Conservation (phyloP, 2,329 filamentous ascomycete species). For the Ciborinia camelliae region DNA sequence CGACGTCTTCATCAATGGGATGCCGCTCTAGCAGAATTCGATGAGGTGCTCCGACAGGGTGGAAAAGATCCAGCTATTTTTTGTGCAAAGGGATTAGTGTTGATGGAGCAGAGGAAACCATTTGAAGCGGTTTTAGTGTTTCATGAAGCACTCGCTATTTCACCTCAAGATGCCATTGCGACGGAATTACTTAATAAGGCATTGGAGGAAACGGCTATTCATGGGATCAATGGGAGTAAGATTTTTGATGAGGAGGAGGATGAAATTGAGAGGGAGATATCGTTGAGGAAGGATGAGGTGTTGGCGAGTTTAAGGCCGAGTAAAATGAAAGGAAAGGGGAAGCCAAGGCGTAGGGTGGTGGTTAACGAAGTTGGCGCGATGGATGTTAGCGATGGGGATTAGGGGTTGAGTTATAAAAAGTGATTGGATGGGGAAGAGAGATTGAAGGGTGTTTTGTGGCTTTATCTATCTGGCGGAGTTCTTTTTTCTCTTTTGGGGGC, state of each 20-base stretch:
- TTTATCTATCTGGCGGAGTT: background rate
- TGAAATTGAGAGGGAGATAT: slow-evolving; percentile 54
- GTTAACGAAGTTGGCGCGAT: slow-evolving; percentile 46
- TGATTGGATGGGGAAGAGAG: too few species aligned
- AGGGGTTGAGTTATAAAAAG: slow-evolving; percentile 7
- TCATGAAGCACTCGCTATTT: slow-evolving; percentile 78
- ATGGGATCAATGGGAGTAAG: slow-evolving; percentile 27
- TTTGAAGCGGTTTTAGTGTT: slow-evolving; percentile 78
- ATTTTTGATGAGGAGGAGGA: slow-evolving; percentile 45
- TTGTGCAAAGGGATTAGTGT: slow-evolving; percentile 76
- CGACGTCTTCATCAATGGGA: slow-evolving; percentile 67
- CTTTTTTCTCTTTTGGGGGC: background rate
- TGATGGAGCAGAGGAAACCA: slow-evolving; percentile 70
- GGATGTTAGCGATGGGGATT: slow-evolving; percentile 55
- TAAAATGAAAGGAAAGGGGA: slow-evolving; percentile 44
- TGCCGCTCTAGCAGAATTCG: slow-evolving; percentile 75
- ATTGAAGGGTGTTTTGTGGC: too few species aligned
- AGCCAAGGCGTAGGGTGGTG: slow-evolving; percentile 40
- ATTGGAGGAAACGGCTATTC: slow-evolving; percentile 56
- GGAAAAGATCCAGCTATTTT: slow-evolving; percentile 78
- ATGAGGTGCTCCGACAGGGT: slow-evolving; percentile 79
- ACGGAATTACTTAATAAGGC: slow-evolving; percentile 74
- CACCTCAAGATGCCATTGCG: slow-evolving; percentile 76
- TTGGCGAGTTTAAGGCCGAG: slow-evolving; percentile 41
- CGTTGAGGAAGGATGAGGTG: slow-evolving; percentile 46